Evolutionary conservation across 768 basidiomycete species (phyloP).

Genomic region (Mycena pura): DNA sequence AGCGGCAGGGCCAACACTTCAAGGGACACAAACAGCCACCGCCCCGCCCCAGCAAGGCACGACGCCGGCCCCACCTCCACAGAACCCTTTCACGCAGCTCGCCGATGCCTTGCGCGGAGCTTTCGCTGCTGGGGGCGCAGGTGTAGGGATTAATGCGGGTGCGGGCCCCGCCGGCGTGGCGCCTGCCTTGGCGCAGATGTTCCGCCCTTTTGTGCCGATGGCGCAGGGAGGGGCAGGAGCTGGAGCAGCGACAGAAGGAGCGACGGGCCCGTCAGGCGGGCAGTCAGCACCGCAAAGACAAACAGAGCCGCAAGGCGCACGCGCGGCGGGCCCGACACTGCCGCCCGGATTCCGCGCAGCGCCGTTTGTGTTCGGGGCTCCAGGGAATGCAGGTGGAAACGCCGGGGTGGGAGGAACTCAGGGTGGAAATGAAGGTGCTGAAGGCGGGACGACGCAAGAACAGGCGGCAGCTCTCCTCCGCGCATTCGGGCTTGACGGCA

Average conservation of each 20-base stretch:
- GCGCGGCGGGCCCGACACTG: not conserved
- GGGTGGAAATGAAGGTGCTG: not conserved
- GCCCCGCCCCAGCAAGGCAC: no score
- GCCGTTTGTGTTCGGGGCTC: not conserved
- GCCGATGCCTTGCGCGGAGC: conserved; percentile 7
- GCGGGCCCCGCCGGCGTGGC: not conserved
- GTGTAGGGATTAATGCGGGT: not conserved
- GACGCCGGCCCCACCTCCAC: not conserved
- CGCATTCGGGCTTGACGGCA: conserved; percentile 4
- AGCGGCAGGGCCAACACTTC: no score
- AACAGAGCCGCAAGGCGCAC: not conserved
- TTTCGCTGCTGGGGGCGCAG: no score
- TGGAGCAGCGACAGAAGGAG: no score
- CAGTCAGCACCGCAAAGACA: not conserved
- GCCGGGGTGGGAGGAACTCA: not conserved
- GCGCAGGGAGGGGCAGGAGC: no score
- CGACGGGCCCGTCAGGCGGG: no score
- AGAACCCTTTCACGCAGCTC: conserved; percentile 3
- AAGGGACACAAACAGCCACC: not conserved
- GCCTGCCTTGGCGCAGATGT: conserved; percentile 17
- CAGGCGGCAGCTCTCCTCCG: conserved; percentile 5
- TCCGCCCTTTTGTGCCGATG: conserved; percentile 6
- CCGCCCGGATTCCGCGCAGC: not conserved
- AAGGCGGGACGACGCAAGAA: not conserved
- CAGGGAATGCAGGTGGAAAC: not conserved